Percentiles rank a stretch among this genome's conserved stretches.
Conservation (phyloP, 2,329 filamentous ascomycete genomes). For the Celoporthe dispersa region DNA sequence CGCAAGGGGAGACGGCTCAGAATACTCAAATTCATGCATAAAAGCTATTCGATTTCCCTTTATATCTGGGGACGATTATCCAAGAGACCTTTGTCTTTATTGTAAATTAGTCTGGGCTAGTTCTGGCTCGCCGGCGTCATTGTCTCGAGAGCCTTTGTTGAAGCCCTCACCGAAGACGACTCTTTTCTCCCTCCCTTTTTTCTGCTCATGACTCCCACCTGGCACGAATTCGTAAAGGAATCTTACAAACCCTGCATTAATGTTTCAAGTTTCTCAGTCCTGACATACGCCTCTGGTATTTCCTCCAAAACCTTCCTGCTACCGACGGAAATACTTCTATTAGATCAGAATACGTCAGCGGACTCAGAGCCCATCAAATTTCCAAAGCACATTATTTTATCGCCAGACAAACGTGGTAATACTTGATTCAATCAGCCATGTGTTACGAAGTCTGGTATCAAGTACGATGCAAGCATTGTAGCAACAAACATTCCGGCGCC, state of each 20-base stretch:
- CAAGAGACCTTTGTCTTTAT: not conserved
- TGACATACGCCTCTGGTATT: no score
- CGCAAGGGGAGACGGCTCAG: not conserved
- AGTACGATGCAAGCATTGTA: conserved; percentile 24
- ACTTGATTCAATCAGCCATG: no score
- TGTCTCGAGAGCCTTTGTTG: not conserved
- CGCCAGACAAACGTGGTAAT: no score
- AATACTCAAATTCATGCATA: not conserved
- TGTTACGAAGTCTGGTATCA: conserved; percentile 18
- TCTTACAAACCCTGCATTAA: no score
- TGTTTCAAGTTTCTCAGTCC: not conserved
- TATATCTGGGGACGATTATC: no score
- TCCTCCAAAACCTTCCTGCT: not conserved
- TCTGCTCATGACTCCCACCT: not conserved
- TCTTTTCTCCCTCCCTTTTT: no score
- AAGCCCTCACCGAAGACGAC: not conserved
- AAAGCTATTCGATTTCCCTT: not conserved
- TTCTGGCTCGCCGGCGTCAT: no score
- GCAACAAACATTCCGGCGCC: not conserved
- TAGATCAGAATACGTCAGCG: not conserved
- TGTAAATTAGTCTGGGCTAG: no score
- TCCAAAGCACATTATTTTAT: not conserved
- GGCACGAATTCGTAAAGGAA: no score
- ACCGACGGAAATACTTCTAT: not conserved
- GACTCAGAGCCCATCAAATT: not conserved